Percentiles rank a stretch among this genome's conserved stretches.
Evolutionary conservation across 2,329 filamentous ascomycete species (phyloP).

Genomic region (Pyrenophora seminiperda): DNA sequence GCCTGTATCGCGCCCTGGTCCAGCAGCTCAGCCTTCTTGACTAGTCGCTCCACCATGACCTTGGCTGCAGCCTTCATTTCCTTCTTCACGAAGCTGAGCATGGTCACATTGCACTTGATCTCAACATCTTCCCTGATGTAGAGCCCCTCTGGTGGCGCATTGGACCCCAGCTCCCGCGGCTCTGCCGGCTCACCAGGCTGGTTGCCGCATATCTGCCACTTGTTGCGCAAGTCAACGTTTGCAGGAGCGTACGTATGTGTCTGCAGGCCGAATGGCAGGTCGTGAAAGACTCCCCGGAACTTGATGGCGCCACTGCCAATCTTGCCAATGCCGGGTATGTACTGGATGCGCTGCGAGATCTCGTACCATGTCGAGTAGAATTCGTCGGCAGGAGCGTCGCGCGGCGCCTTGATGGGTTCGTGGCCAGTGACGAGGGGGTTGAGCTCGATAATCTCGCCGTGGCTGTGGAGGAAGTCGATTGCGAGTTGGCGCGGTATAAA

Average conservation of each 20-base stretch:
- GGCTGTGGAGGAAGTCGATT: slow-evolving; percentile 73
- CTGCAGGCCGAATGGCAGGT: slow-evolving; percentile 73
- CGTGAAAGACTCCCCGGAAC: slow-evolving; percentile 74
- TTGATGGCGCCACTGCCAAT: slow-evolving; percentile 68
- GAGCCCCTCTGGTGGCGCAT: slow-evolving; percentile 66
- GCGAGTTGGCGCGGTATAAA: slow-evolving; percentile 74
- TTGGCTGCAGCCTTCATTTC: slow-evolving; percentile 70
- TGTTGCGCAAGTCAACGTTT: slow-evolving; percentile 69
- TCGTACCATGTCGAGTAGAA: slow-evolving; percentile 78
- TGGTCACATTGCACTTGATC: slow-evolving; percentile 70
- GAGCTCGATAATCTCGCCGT: slow-evolving; percentile 72
- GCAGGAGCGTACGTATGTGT: slow-evolving; percentile 73
- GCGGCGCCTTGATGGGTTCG: slow-evolving; percentile 68
- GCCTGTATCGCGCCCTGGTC: slow-evolving; percentile 68
- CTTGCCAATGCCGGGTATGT: slow-evolving; percentile 68
- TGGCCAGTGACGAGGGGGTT: slow-evolving; percentile 70
- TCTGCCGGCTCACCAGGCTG: slow-evolving; percentile 70
- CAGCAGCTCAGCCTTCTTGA: slow-evolving; percentile 72
- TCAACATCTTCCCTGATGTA: slow-evolving; percentile 74
- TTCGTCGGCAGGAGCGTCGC: slow-evolving; percentile 70
- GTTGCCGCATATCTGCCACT: slow-evolving; percentile 70
- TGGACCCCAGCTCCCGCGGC: slow-evolving; percentile 66
- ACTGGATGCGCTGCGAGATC: slow-evolving; percentile 71
- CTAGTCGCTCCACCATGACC: slow-evolving; percentile 69
- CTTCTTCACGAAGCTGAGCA: slow-evolving; percentile 68